Evolutionary conservation across 169 alveolate species (phyloP).

Genomic region (Babesia bigemina): DNA sequence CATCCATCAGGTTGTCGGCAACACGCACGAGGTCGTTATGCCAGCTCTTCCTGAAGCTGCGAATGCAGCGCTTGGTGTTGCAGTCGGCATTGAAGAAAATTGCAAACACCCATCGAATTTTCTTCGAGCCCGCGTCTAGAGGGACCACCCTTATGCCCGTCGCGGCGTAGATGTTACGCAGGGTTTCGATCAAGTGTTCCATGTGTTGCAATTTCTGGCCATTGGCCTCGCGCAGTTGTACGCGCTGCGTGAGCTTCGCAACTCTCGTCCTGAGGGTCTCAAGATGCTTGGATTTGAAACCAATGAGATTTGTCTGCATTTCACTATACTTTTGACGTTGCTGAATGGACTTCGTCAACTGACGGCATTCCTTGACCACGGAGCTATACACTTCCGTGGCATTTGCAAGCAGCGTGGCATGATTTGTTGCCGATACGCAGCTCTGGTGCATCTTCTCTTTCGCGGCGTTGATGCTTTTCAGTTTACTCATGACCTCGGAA

Average conservation of each 20-base stretch:
- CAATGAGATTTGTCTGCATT: conserved; percentile 22
- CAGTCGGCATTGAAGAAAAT: conserved; percentile 24
- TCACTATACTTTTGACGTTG: conserved; percentile 2
- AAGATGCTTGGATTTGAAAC: conserved; percentile 11
- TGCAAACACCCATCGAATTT: conserved; percentile 8
- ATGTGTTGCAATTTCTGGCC: conserved; percentile 1
- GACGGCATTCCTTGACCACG: neutral
- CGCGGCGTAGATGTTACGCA: conserved; percentile 16
- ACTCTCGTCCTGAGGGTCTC: neutral
- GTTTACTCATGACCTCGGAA: conserved; percentile 11
- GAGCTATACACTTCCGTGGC: conserved; percentile 5
- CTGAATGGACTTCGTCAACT: conserved; percentile 3
- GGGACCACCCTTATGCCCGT: conserved; percentile 51
- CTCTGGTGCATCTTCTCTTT: conserved; percentile 19
- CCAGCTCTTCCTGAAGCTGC: conserved; percentile 13
- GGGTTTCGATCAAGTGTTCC: neutral
- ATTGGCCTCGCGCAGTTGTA: neutral
- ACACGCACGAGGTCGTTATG: conserved; percentile 6
- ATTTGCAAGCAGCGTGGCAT: neutral
- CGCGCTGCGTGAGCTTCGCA: neutral
- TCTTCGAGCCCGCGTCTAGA: neutral
- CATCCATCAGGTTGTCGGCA: neutral
- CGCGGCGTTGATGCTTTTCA: conserved; percentile 18
- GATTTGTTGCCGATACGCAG: neutral
- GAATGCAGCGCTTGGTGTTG: neutral